Percentiles rank a stretch among this genome's conserved stretches.
phyloP scores from a whole-genome alignment of 2,329 filamentous ascomycete genomes.

The Didymella exigua region DNA sequence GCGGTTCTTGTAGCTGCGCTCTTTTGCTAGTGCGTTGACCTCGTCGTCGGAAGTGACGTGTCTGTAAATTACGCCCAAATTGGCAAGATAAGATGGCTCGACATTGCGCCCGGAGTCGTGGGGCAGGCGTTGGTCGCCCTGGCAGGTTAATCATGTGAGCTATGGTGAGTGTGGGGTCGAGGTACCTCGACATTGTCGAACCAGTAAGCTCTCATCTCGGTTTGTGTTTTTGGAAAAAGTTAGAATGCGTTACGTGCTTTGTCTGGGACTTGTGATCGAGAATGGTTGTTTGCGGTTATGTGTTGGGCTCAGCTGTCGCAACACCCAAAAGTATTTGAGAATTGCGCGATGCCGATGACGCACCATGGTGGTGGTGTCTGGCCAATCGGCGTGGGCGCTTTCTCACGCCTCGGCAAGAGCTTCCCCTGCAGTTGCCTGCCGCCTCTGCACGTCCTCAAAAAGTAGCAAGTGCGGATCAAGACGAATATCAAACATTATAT shows the following conservation, averaged over 20 bases:
- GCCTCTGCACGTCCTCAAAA: background rate
- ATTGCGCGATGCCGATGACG: conserved; percentile 33
- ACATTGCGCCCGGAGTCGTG: conserved; percentile 84
- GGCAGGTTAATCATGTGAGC: conserved; percentile 29
- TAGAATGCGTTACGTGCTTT: background rate
- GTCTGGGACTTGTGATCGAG: background rate
- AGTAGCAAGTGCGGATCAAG: too few species aligned
- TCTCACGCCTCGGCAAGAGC: conserved; percentile 20
- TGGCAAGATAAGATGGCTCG: conserved; percentile 66
- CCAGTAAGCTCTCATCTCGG: conserved; percentile 71
- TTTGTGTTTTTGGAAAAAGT: background rate
- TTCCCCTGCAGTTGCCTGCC: conserved; percentile 1
- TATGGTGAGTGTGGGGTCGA: background rate
- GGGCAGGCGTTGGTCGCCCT: conserved; percentile 92
- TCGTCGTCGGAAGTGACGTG: conserved; percentile 64
- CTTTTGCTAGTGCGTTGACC: conserved; percentile 74
- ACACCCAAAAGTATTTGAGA: conserved; percentile 22
- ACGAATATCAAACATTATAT: too few species aligned
- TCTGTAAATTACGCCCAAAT: conserved; percentile 82
- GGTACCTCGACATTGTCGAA: conserved; percentile 68
- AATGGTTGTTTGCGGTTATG: conserved; percentile 6
- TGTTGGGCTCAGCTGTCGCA: conserved; percentile 11
- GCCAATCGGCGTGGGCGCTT: conserved; percentile 39
- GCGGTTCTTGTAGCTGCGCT: conserved; percentile 89
- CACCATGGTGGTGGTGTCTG: background rate